A percentile compares a stretch with the other conserved stretches of the same genome.
Conservation (phyloP, 441 rosid species). For the Arabidopsis lyrata region DNA sequence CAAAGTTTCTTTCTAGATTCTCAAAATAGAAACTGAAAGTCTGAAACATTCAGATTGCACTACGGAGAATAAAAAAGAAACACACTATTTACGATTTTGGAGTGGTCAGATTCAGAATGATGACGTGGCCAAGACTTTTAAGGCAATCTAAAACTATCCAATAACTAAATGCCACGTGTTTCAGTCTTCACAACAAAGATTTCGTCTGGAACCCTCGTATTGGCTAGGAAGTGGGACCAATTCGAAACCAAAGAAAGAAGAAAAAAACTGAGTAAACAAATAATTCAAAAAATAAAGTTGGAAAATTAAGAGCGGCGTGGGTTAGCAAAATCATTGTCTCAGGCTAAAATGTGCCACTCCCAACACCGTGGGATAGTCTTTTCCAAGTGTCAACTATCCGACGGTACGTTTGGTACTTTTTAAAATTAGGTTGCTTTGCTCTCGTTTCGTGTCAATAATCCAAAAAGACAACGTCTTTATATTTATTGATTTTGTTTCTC, state of each 20-base stretch:
- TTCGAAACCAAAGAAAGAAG: background rate
- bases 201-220: constrained; percentile 1
- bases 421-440: constrained; percentile 33
- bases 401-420: constrained; percentile 28
- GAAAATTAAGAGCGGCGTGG: constrained; percentile 28
- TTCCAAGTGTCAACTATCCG: constrained; percentile 24
- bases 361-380: constrained; percentile 31
- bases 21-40: background rate
- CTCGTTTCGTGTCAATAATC: constrained; percentile 32
- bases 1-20: background rate
- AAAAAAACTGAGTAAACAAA: background rate
- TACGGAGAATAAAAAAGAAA: background rate
- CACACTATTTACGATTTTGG: background rate
- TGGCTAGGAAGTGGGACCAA: constrained; percentile 30
- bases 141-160: constrained; percentile 17
- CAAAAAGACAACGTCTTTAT: constrained; percentile 22
- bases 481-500: background rate
- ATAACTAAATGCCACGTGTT: constrained; percentile 6
- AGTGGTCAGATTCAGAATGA: constrained; percentile 13
- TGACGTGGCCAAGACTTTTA: constrained; percentile 29
- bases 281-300: background rate
- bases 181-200: background rate
- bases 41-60: background rate
- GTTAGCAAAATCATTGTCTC: constrained; percentile 39
- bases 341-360: constrained; percentile 32